These are phyloP conservation scores for Astragalus glycyphyllos DNA, from an alignment of 306 rosid species.

Conservation along the genomic window DNA sequence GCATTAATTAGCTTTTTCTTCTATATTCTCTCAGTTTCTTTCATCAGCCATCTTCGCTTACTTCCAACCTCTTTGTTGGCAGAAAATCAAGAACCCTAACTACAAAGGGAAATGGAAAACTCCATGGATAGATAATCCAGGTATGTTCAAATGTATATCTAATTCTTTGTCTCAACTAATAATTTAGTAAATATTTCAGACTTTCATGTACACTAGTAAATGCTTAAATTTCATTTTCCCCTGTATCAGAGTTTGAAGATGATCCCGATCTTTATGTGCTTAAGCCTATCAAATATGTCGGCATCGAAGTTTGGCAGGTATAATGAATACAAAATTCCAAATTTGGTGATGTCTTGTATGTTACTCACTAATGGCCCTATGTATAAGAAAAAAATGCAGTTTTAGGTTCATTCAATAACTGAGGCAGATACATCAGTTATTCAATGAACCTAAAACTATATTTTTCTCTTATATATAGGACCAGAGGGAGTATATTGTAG, in stretches of 20 bases:
- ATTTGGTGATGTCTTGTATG: constrained; percentile 16
- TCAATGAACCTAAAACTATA: too few relatives aligned
- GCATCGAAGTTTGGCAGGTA: constrained; percentile 74
- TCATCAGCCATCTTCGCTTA: constrained; percentile 36
- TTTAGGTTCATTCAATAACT: too few relatives aligned
- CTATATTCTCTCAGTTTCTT: constrained; percentile 13
- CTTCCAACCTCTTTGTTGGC: constrained; percentile 39
- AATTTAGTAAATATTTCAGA: constrained; percentile 14
- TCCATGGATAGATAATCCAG: constrained; percentile 69
- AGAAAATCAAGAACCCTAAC: constrained; percentile 60
- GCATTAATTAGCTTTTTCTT: constrained; percentile 12
- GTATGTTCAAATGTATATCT: constrained; percentile 38
- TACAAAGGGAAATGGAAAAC: constrained; percentile 71
- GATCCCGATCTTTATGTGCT: constrained; percentile 71
- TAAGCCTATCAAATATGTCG: constrained; percentile 64
- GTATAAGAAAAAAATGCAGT: too few relatives aligned
- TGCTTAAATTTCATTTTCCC: constrained; percentile 30
- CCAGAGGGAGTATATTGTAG: too few relatives aligned
- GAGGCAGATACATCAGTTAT: too few relatives aligned
- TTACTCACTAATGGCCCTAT: too few relatives aligned
- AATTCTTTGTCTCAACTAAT: constrained; percentile 35
- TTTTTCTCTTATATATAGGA: too few relatives aligned
- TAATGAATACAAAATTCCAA: constrained; percentile 29
- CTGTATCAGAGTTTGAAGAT: constrained; percentile 60
- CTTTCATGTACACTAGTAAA: constrained; percentile 2